phyloP scores from a whole-genome alignment of 2,329 filamentous ascomycete genomes.

The Lizonia empirigonia region DNA sequence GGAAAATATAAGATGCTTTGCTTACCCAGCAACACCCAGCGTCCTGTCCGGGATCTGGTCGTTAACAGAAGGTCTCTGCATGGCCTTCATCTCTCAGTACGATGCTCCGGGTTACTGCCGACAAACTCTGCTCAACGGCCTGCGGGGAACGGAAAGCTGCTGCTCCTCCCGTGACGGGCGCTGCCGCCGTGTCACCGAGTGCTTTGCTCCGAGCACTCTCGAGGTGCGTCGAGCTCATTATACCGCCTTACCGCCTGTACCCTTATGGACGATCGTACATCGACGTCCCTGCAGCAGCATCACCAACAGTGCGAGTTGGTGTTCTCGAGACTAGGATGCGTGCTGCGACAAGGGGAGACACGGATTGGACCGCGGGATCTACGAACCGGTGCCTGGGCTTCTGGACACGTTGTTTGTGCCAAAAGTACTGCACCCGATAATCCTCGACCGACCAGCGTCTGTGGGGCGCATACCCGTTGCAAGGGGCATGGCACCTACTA shows the following conservation, averaged over 20 bases:
- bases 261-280: neutral
- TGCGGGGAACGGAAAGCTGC: conserved; percentile 24
- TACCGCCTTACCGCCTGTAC: conserved; percentile 5
- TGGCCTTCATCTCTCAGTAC: conserved; percentile 40
- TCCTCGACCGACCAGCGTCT: too few species aligned
- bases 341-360: conserved; percentile 19
- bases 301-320: conserved; percentile 4
- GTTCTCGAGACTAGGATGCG: conserved; percentile 14
- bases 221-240: conserved; percentile 1
- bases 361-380: conserved; percentile 48
- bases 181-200: conserved; percentile 26
- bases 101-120: conserved; percentile 32
- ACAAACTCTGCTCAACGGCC: conserved; percentile 24
- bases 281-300: conserved; percentile 6
- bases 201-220: conserved; percentile 7
- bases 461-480: too few species aligned
- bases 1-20: conserved; percentile 14
- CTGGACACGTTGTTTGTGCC: conserved; percentile 44
- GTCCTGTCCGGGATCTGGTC: conserved; percentile 43
- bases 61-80: conserved; percentile 44
- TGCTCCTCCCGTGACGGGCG: conserved; percentile 24
- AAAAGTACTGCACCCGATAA: too few species aligned
- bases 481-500: too few species aligned
- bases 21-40: conserved; percentile 31
- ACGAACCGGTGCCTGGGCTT: conserved; percentile 46